Conservation (phyloP, 1,284 basidiomycete species). For the Malassezia dermatis region DNA sequence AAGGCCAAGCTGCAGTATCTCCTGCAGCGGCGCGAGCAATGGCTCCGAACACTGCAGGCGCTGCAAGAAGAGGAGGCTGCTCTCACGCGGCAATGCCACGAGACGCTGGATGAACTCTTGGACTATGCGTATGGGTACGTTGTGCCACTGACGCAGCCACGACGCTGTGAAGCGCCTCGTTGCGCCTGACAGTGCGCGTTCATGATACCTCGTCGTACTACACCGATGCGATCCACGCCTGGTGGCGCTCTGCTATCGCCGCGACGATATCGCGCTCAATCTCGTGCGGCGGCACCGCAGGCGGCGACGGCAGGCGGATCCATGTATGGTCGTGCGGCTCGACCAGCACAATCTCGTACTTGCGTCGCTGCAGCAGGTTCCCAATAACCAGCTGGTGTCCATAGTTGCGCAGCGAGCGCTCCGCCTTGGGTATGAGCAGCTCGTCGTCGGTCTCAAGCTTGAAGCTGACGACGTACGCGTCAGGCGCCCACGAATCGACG, state of each 20-base stretch:
- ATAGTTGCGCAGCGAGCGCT: conserved; percentile 75
- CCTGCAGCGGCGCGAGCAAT: conserved; percentile 21
- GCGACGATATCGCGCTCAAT: conserved; percentile 84
- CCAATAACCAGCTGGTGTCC: conserved; percentile 96
- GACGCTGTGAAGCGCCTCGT: background rate
- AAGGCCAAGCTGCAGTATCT: conserved; percentile 33
- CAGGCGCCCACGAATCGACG: conserved; percentile 83
- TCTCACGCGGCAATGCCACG: conserved; percentile 15
- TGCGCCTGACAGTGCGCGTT: background rate
- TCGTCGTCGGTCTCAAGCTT: conserved; percentile 86
- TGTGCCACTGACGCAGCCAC: background rate
- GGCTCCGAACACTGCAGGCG: conserved; percentile 15
- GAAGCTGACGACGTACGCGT: conserved; percentile 89
- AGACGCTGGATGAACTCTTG: conserved; percentile 26
- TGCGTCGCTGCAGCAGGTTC: conserved; percentile 79
- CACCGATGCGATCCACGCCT: conserved; percentile 55
- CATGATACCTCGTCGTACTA: background rate
- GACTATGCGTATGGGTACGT: conserved; percentile 20
- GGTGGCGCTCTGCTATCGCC: conserved; percentile 65
- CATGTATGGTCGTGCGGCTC: conserved; percentile 51
- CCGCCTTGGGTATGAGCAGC: conserved; percentile 81
- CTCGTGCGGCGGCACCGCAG: conserved; percentile 49
- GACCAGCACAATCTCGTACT: conserved; percentile 84
- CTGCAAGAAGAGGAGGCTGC: conserved; percentile 17
- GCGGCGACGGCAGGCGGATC: conserved; percentile 55